These are phyloP conservation scores for Sisymbrium altissimum DNA, from an alignment of 345 rosid genomes.

Conservation along the genomic window DNA sequence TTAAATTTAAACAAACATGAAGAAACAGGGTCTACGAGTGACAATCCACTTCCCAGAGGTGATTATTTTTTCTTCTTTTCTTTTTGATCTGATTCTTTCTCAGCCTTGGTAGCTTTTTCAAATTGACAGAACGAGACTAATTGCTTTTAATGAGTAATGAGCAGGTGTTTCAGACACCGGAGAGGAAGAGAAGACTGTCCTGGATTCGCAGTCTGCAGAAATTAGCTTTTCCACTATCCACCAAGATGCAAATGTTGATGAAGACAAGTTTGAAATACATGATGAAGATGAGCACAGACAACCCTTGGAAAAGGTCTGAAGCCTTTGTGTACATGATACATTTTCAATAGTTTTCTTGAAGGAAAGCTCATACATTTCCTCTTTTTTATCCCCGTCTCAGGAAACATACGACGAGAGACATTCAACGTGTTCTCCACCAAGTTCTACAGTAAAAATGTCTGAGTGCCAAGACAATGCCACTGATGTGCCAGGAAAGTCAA, in stretches of 20 bases:
- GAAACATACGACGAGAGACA: slow-evolving; percentile 35
- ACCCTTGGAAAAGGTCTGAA: slow-evolving; percentile 41
- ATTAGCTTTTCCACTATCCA: slow-evolving; percentile 16
- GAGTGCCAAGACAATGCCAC: slow-evolving; percentile 44
- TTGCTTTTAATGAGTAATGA: slow-evolving; percentile 6
- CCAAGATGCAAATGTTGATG: slow-evolving; percentile 33
- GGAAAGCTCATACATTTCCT: not conserved
- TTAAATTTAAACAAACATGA: slow-evolving; percentile 33
- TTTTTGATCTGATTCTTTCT: slow-evolving; percentile 9
- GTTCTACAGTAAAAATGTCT: slow-evolving; percentile 38
- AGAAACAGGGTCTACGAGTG: slow-evolving; percentile 24
- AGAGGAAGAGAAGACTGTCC: slow-evolving; percentile 32
- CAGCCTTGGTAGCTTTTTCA: not conserved
- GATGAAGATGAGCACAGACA: slow-evolving; percentile 22
- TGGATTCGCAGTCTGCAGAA: slow-evolving; percentile 33
- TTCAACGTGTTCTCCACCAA: slow-evolving; percentile 44
- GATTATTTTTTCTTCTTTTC: slow-evolving; percentile 21
- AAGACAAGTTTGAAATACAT: not conserved
- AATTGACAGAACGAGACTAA: not conserved
- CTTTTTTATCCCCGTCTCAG: slow-evolving; percentile 39
- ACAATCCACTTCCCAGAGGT: slow-evolving; percentile 44
- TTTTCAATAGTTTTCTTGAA: not conserved
- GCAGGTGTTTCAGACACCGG: slow-evolving; percentile 38
- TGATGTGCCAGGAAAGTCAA: slow-evolving; percentile 57
- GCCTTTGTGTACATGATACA: not conserved